Base-by-base conservation (phyloP, 2,329 filamentous ascomycete genomes). In the Aureobasidium mangrovei region DNA sequence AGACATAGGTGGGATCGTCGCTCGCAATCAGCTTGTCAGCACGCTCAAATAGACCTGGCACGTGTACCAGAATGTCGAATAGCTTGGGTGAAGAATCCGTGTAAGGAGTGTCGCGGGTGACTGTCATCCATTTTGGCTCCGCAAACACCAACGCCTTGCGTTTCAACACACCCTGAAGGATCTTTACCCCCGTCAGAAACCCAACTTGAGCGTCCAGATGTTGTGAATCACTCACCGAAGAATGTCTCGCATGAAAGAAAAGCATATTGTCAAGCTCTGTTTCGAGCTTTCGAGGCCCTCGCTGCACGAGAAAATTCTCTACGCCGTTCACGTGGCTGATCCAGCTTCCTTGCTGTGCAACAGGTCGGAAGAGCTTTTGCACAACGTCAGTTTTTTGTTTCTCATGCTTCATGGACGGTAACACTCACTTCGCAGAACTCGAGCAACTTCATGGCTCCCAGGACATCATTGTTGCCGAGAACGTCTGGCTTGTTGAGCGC, bases 61-160 rank as follows among this genome's bases (percentile, higher is more conserved):
- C 35, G 18, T 49, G 61, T n/a, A 67, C 45, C 2, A 63, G 60
- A 4, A 58, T 33, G 49, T 67, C 64, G 49, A 65, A 67, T 31
- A 68, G 61, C 7, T 54, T 27, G 2, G 61, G 61, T 1, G 60
- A 61, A 7, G 51, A 52, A 40, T 68, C 65, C 4, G 44, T 42
- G 54, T 51, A 10, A 59, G 51, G 7, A 59, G 61, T 33, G 55
- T 57, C 10, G 58, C 55, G 52, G 58, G 63, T n/a, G 61, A 66
- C 43, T 4, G 51, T 57, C 45, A 63, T 53, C 65, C 65, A 67
- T 33, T 63, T 60, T 3, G 60, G 59, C 36, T 44, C 56, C 1
- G 63, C 63, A 35, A 67, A 57, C 5, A 62, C 57, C n/a, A 59
- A 58, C n/a, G 57, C 60, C 51, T 65, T 65, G 31, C 65, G 55